These are phyloP conservation scores for Nakaseomyces kungkrabaensis DNA, from an alignment of 1,139 yeast genomes.

Conservation along the genomic window DNA sequence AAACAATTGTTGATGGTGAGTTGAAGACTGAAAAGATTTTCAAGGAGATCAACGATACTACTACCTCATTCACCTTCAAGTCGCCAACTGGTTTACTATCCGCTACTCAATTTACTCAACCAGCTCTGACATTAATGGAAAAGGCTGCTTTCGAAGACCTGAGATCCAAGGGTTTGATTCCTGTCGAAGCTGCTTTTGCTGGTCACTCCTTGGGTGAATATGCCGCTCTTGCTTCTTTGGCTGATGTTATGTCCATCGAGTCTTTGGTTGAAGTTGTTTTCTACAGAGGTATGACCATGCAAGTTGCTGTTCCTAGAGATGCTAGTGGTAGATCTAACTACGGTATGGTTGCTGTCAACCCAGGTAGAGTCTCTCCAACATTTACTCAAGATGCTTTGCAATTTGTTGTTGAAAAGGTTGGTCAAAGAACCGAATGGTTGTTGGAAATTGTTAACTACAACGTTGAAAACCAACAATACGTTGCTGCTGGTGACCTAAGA, in stretches of 20 bases:
- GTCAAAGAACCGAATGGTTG: conserved; percentile 79
- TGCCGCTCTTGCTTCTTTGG: conserved; percentile 92
- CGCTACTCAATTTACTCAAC: conserved; percentile 98
- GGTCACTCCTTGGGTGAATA: conserved; percentile 99
- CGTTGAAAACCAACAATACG: conserved; percentile 96
- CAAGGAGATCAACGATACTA: conserved; percentile 74
- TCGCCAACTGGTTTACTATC: conserved; percentile 93
- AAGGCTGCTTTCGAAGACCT: conserved; percentile 98
- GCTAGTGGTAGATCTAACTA: conserved; percentile 90
- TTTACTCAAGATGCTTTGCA: conserved; percentile 89
- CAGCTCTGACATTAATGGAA: conserved; percentile 98
- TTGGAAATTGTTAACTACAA: conserved; percentile 96
- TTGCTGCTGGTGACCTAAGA: conserved; percentile 96
- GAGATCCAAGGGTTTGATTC: conserved; percentile 91
- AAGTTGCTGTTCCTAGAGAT: conserved; percentile 98
- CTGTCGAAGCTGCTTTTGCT: conserved; percentile 88
- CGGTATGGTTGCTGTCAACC: conserved; percentile 99
- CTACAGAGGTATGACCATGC: conserved; percentile 99
- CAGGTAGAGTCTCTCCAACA: conserved; percentile 80
- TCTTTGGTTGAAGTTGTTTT: conserved; percentile 95
- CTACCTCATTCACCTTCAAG: conserved; percentile 78
- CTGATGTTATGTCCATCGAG: conserved; percentile 98
- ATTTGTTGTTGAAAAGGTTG: conserved; percentile 86
- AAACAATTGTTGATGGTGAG: conserved; percentile 79
- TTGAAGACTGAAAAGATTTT: conserved; percentile 88